Percentiles rank a stretch among this genome's conserved stretches.
Evolutionary conservation across 139 green algal species (phyloP).

Genomic region (Closterium sp.): DNA sequence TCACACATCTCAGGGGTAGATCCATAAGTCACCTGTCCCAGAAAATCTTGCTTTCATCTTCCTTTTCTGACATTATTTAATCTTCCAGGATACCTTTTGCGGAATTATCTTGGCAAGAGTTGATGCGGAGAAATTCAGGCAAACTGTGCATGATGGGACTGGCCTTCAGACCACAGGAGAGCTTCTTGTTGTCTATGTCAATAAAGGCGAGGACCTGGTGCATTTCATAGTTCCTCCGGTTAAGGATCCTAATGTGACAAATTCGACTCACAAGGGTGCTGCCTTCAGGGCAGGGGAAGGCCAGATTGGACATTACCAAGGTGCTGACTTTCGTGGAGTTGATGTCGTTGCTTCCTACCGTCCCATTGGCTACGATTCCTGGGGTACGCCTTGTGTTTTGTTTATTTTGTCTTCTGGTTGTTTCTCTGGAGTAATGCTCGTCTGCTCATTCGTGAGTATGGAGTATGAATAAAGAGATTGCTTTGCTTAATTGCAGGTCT

Average conservation of each 20-base stretch:
- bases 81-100: not conserved
- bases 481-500: not conserved
- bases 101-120: not conserved
- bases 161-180: not conserved
- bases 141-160: not conserved
- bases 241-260: not conserved
- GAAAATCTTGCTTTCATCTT: not conserved
- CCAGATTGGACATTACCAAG: not conserved
- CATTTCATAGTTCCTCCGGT: not conserved
- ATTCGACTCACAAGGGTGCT: not conserved
- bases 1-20: not conserved
- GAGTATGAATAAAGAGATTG: not conserved
- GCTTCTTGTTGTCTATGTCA: not conserved
- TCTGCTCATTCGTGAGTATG: not conserved
- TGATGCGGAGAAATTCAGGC: not conserved
- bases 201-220: not conserved
- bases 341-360: not conserved
- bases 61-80: not conserved
- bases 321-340: not conserved
- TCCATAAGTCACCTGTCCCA: not conserved
- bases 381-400: not conserved
- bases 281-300: not conserved
- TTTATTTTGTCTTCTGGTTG: no score
- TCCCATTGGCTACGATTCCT: not conserved
- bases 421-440: not conserved